Base-by-base conservation (phyloP, 257 asterid genomes). In the Lycium ferocissimum region DNA sequence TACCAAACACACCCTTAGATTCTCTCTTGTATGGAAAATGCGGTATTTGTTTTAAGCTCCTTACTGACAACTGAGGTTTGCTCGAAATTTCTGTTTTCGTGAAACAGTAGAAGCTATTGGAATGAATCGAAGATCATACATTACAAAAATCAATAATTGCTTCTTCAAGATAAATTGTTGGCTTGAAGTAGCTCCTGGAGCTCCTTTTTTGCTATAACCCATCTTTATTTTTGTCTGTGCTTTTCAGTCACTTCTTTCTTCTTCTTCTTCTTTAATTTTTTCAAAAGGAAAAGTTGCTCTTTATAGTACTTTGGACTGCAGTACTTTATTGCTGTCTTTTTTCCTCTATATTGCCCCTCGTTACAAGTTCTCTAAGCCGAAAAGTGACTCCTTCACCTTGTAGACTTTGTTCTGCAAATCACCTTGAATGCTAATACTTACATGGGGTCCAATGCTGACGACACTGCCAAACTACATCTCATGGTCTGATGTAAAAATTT, bases 151-250 rank as follows among this genome's bases (percentile, higher is more conserved):
- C 47, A 53, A 56, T 47, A 26, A 33, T 53, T 26, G 82, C 47
- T 78, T 76, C 14, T 53, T 78, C 43, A 33, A 13, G 65, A 78
- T 17, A 78, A 54, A 78, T 78, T 53, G 1, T 26, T 26, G 65
- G 82, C 26, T 26, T 26, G 82, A 78, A 53, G 26, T 26, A 53
- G 82, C 63, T 78, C 65, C 7, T 53, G 26, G 81, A 78, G 65
- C 47, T 78, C 26, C 8, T 40, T 40, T 40, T 40, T 40, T 3
- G 45, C 26, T 51, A 14, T 53, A 26, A 72, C 56, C 35, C 57
- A 45, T 9, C 20, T 53, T 14, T 5, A n/a, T 70, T 70, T 61
- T 40, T 38, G 33, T 54, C 22, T 78, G 65, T 53, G n/a, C 5
- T 33, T 26, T 76, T 51, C 13, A 15, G 26, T 76, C 63, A 22